These are phyloP conservation scores for Elsinoe arachidis DNA, from an alignment of 2,329 filamentous ascomycete species.

Conservation along the genomic window DNA sequence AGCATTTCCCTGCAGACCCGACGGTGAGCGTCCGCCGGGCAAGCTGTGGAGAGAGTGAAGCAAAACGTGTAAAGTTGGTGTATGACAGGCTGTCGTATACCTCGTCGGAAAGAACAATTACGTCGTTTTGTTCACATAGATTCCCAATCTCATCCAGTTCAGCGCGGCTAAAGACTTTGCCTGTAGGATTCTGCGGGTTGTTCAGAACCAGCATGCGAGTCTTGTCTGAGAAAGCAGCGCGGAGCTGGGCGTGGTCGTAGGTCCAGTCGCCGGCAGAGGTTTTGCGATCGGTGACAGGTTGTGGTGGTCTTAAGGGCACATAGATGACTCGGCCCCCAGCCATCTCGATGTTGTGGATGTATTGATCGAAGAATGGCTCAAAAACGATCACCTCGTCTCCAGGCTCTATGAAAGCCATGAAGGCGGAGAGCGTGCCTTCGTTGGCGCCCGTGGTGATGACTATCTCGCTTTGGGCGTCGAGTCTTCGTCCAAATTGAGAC, in stretches of 20 bases:
- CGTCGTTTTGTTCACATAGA: constrained; percentile 82
- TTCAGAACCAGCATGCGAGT: constrained; percentile 96
- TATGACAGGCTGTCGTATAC: constrained; percentile 94
- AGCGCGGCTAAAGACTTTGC: constrained; percentile 80
- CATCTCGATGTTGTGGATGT: constrained; percentile 98
- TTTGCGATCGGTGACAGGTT: constrained; percentile 66
- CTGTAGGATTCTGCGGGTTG: constrained; percentile 87
- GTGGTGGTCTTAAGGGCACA: constrained; percentile 85
- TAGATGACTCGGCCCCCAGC: constrained; percentile 90
- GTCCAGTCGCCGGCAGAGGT: constrained; percentile 83
- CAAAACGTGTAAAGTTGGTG: constrained; percentile 85
- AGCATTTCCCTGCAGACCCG: constrained; percentile 94
- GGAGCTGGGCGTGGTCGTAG: constrained; percentile 76
- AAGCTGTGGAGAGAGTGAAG: constrained; percentile 82
- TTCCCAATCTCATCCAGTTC: constrained; percentile 81
- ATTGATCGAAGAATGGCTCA: constrained; percentile 98
- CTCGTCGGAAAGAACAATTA: constrained; percentile 61
- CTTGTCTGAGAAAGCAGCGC: constrained; percentile 69
- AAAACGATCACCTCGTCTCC: constrained; percentile 97
- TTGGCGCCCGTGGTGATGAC: constrained; percentile 90
- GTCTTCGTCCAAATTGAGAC: constrained; percentile 69
- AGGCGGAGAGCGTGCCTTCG: constrained; percentile 90
- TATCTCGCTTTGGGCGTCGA: constrained; percentile 87
- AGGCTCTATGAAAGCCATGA: constrained; percentile 93
- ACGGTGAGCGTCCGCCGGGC: constrained; percentile 84